Percentiles rank a stretch among this genome's conserved stretches.
phyloP scores from a whole-genome alignment of 1,284 basidiomycete genomes.

The Boletus mariae region DNA sequence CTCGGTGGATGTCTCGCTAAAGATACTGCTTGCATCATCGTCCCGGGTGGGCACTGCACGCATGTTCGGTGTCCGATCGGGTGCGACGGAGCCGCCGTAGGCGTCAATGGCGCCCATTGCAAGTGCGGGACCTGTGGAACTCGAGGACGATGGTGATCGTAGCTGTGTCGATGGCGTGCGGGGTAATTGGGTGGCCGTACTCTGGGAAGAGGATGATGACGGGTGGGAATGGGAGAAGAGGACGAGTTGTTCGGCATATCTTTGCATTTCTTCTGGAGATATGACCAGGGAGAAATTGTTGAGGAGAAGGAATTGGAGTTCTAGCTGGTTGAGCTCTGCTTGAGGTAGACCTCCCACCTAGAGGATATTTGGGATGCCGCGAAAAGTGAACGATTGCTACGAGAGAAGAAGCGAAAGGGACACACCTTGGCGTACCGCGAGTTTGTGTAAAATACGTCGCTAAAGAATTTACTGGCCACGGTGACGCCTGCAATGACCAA shows the following conservation, averaged over 20 bases:
- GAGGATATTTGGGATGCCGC: not conserved
- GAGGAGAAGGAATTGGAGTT: slow-evolving; percentile 93
- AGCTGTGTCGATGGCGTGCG: slow-evolving; percentile 23
- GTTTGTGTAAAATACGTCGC: slow-evolving; percentile 99
- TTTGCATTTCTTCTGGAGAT: slow-evolving; percentile 88
- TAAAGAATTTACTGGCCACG: slow-evolving; percentile 98
- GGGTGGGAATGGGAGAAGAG: slow-evolving; percentile 51
- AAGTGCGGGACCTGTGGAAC: slow-evolving; percentile 38
- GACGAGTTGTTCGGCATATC: slow-evolving; percentile 87
- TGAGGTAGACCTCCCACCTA: slow-evolving; percentile 94
- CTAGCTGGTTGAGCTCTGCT: slow-evolving; percentile 92
- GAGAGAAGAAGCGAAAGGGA: slow-evolving; percentile 13
- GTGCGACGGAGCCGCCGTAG: slow-evolving; percentile 38
- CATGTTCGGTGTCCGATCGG: slow-evolving; percentile 31
- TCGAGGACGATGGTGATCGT: slow-evolving; percentile 10
- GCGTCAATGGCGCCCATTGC: slow-evolving; percentile 56
- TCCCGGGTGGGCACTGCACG: slow-evolving; percentile 29
- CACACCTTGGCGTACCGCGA: slow-evolving; percentile 95
- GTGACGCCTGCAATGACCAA: slow-evolving; percentile 97
- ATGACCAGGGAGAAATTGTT: slow-evolving; percentile 95
- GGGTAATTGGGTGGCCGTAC: slow-evolving; percentile 19
- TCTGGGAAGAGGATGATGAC: slow-evolving; percentile 26
- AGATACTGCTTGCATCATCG: slow-evolving; percentile 32
- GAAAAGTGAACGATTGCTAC: not conserved
- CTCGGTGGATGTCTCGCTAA: slow-evolving; percentile 37